phyloP scores from a whole-genome alignment of 1,139 yeast species.

The Martiniozyma asiatica region DNA sequence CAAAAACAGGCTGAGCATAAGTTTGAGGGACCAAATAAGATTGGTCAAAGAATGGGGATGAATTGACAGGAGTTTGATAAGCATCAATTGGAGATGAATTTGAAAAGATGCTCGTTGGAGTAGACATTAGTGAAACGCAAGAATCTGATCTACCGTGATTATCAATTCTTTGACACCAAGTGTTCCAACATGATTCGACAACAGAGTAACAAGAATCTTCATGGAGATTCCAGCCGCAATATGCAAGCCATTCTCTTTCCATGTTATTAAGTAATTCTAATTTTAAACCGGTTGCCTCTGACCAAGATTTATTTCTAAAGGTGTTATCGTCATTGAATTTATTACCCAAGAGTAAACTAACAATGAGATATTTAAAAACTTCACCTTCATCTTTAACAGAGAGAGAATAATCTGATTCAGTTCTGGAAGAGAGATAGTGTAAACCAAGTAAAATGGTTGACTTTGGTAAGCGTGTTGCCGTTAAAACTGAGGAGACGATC shows the following conservation, averaged over 20 bases:
- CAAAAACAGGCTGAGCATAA: no score
- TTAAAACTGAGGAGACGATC: constrained; percentile 55
- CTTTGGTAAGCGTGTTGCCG: constrained; percentile 83
- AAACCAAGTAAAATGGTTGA: constrained; percentile 70
- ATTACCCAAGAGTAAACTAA: constrained; percentile 74
- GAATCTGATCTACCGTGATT: no score
- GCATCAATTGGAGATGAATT: no score
- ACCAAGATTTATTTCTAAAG: constrained; percentile 90
- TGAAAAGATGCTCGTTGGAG: no score
- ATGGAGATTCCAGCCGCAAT: constrained; percentile 33
- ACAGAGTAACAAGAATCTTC: constrained; percentile 19
- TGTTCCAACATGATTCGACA: constrained; percentile 24
- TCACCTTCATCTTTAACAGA: constrained; percentile 24
- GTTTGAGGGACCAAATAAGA: no score
- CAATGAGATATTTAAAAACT: constrained; percentile 52
- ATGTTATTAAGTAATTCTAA: constrained; percentile 46
- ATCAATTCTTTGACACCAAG: constrained; percentile 20
- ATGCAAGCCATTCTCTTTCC: constrained; percentile 66
- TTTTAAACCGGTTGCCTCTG: constrained; percentile 79
- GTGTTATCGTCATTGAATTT: constrained; percentile 95
- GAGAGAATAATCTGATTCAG: constrained; percentile 22
- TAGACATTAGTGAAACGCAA: no score
- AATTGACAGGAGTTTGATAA: no score
- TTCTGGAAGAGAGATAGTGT: constrained; percentile 50
- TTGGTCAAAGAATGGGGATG: no score